Evolutionary conservation across 257 asterid species (phyloP), one percentile per base, ranked within the genome.

Genomic region (Thymus mandschuricus): DNA sequence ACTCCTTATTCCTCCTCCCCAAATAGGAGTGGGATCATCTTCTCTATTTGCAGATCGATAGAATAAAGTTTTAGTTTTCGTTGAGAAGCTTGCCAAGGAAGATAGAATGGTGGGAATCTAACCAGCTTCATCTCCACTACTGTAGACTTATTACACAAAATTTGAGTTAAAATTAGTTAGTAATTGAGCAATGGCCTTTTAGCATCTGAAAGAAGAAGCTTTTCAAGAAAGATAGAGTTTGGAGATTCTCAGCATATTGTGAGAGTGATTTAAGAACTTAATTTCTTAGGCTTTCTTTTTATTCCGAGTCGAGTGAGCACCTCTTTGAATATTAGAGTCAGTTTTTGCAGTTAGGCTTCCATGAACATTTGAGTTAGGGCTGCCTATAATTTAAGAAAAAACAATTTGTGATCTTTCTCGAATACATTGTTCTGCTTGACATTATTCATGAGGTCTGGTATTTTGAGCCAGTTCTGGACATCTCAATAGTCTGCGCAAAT

Each of bases 201-300:
- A 5, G 57, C 57, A 50, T 50, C 30, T 50, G 10, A 15, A n/a
- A n/a, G 57, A 50, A 50, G 57, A 15, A 50, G 6, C 30, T 5
- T 15, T 50, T 50, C 21, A 8, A 50, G 57, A 51, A n/a, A 51
- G 57, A 51, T 15, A 15, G 57, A 15, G 57, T 10, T 51, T n/a
- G 31, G 57, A 51, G 10, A n/a, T 51, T 51, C 30, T 50, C 9
- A 15, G 2, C 7, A n/a, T 51, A 29, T 30, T 34, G 51, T 12
- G 15, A 52, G 51, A 69, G 48, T 13, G 44, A 13, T 56, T 21
- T 59, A 43, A 35, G 52, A 49, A 51, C 35, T 67, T 38, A 13
- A 57, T 70, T 38, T 61, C 69, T 62, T 50, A n/a, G 54, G 43
- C 7, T 48, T 28, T 63, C 28, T 8, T 61, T 56, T 56, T 15